Evolutionary conservation across 2,329 filamentous ascomycete genomes (phyloP), one percentile per base, ranked within the genome.

Genomic region (Curvularia sp.): DNA sequence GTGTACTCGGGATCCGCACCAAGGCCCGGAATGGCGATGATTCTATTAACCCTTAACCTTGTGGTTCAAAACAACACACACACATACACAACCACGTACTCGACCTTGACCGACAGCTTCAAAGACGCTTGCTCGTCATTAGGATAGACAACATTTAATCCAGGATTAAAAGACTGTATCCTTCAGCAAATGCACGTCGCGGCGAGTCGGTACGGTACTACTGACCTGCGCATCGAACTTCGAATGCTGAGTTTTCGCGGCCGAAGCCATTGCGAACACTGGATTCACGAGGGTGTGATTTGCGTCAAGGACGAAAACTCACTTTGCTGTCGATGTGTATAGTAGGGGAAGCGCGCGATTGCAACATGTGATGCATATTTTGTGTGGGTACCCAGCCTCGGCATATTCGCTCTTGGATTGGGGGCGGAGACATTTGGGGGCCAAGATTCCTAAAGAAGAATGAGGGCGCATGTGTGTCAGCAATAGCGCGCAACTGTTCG

Each of bases 1-100:
- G 73, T 72, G 47, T 64, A 71, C 51, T 69, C 60, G 32, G 70
- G 65, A 54, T 70, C 66, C 21, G 68, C 68, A 12, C 70, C 73
- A 13, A 75, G 65, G 7, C 70, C 71, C 6, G 71, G 70, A 25
- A 74, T 66, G 13, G 71, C 71, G 15, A 74, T 53, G 41, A 75
- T 68, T 43, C 72, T 75, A 18, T 18, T 18, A 34, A 4, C 13
- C 42, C 10, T 63, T 4, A 60, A 48, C 32, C 21, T 13, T n/a
- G 12, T 21, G 38, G 34, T 32, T 18, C 3, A 41, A 30, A 12
- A n/a, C 9, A 15, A 10, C 21, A 12, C 8, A 15, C 28, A 5
- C 8, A 5, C 27, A 12, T 49, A 27, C n/a, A n/a, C n/a, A n/a
- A n/a, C n/a, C n/a, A 47, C 57, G 18, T 57, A 66, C 63, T 67